phyloP scores from a whole-genome alignment of 225 moss, liverwort and hornwort species.

The Bryoerythrophyllum caledonicum region DNA sequence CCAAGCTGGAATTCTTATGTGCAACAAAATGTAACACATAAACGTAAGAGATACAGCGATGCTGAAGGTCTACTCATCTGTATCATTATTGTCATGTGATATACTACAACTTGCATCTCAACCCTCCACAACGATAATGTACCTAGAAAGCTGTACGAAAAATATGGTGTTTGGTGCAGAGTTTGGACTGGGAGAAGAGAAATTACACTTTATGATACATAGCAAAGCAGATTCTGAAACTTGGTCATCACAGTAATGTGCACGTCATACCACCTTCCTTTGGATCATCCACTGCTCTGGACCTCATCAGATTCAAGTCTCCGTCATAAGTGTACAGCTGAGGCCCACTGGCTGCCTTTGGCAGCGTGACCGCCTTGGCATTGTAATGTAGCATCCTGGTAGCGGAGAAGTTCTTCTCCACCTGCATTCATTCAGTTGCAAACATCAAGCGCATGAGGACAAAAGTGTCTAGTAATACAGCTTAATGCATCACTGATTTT shows the following conservation, averaged over 20 bases:
- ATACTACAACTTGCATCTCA: conserved; percentile 14
- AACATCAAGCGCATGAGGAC: conserved; percentile 12
- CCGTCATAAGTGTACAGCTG: conserved; percentile 53
- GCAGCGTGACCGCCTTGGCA: conserved; percentile 47
- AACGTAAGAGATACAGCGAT: no score
- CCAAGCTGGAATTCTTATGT: no score
- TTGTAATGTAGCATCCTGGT: conserved; percentile 65
- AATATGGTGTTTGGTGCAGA: conserved; percentile 6
- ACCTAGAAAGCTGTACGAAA: conserved; percentile 17
- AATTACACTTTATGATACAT: conserved; percentile 1
- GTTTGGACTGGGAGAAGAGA: background rate
- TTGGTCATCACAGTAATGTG: conserved; percentile 33
- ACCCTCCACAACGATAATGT: background rate
- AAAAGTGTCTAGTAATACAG: no score
- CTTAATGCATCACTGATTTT: no score
- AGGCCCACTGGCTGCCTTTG: conserved; percentile 46
- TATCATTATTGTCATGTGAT: no score
- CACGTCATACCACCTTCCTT: conserved; percentile 19
- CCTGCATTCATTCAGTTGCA: conserved; percentile 33
- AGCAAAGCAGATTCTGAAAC: background rate
- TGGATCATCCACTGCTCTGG: conserved; percentile 33
- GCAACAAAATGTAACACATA: no score
- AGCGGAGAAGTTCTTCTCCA: conserved; percentile 46
- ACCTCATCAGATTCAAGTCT: conserved; percentile 44
- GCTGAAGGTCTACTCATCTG: no score